Conservation (phyloP, 352 stramenopile species). For the Pythium volutum region DNA sequence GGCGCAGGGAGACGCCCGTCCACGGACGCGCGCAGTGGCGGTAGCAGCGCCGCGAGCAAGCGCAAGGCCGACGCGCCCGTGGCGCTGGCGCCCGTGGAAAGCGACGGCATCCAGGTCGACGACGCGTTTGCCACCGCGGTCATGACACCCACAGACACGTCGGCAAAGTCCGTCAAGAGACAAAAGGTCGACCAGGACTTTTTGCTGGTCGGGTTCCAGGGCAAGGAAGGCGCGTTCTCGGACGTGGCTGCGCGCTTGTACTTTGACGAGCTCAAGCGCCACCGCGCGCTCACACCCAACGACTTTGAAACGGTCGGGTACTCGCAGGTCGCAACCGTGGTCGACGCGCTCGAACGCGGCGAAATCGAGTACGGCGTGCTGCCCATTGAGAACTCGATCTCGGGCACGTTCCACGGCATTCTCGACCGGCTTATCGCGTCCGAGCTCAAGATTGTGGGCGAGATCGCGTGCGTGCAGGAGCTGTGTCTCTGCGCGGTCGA, state of each 20-base stretch:
- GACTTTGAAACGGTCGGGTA: slow-evolving; percentile 65
- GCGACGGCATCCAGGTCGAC: slow-evolving; percentile 4
- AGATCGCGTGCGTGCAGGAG: slow-evolving; percentile 66
- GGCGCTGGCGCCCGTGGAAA: background rate
- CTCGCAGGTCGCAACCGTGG: slow-evolving; percentile 48
- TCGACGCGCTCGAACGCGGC: slow-evolving; percentile 55
- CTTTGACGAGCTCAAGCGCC: slow-evolving; percentile 59
- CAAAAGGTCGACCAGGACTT: slow-evolving; percentile 33
- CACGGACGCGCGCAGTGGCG: background rate
- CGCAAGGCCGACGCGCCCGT: slow-evolving; percentile 17
- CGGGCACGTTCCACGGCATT: slow-evolving; percentile 70
- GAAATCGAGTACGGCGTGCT: slow-evolving; percentile 61
- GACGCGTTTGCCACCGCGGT: background rate
- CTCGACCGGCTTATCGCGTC: slow-evolving; percentile 60
- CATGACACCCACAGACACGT: background rate
- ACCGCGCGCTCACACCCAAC: slow-evolving; percentile 35
- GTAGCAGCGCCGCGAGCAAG: slow-evolving; percentile 15
- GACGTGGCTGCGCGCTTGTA: slow-evolving; percentile 52
- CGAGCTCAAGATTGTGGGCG: slow-evolving; percentile 67
- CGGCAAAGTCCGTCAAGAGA: slow-evolving; percentile 12
- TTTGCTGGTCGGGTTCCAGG: slow-evolving; percentile 64
- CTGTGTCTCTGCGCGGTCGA: slow-evolving; percentile 55
- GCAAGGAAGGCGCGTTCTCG: slow-evolving; percentile 70
- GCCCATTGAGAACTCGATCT: slow-evolving; percentile 72
- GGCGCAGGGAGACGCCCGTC: slow-evolving; percentile 45